phyloP scores from a whole-genome alignment of 805 yeast genomes.

The Monosporozyma siamensis region DNA sequence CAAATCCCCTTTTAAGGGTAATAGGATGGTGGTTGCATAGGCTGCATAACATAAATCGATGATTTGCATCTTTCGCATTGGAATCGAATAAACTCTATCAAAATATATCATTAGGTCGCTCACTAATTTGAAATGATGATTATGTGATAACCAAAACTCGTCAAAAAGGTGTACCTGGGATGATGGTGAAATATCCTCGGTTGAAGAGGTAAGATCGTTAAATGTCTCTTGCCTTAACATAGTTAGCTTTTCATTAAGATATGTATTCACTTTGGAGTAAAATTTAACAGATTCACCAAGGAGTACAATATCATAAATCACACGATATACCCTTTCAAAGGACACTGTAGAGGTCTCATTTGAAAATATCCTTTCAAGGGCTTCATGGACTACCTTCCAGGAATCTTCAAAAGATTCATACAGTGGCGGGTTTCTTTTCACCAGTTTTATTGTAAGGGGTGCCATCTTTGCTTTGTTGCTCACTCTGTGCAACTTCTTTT shows the following conservation, averaged over 20 bases:
- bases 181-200: neutral
- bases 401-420: constrained; percentile 28
- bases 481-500: constrained; percentile 57
- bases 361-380: constrained; percentile 61
- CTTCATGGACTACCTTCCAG: constrained; percentile 57
- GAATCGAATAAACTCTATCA: constrained; percentile 76
- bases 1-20: constrained; percentile 39
- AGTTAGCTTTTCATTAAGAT: constrained; percentile 10
- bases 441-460: neutral
- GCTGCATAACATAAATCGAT: constrained; percentile 66
- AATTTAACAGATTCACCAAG: constrained; percentile 13
- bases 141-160: constrained; percentile 9
- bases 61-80: constrained; percentile 49
- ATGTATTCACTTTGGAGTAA: constrained; percentile 9
- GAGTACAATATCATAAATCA: constrained; percentile 67
- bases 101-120: constrained; percentile 80
- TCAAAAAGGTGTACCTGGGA: neutral
- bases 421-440: neutral
- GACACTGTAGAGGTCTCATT: constrained; percentile 67
- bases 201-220: neutral
- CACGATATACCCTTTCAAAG: constrained; percentile 73
- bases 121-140: constrained; percentile 58
- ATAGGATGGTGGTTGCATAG: constrained; percentile 54
- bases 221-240: neutral
- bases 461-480: constrained; percentile 7